Evolutionary conservation across 169 alveolate species (phyloP), one percentile per base, ranked within the genome.

Genomic region (Cryptosporidium xiaoi): DNA sequence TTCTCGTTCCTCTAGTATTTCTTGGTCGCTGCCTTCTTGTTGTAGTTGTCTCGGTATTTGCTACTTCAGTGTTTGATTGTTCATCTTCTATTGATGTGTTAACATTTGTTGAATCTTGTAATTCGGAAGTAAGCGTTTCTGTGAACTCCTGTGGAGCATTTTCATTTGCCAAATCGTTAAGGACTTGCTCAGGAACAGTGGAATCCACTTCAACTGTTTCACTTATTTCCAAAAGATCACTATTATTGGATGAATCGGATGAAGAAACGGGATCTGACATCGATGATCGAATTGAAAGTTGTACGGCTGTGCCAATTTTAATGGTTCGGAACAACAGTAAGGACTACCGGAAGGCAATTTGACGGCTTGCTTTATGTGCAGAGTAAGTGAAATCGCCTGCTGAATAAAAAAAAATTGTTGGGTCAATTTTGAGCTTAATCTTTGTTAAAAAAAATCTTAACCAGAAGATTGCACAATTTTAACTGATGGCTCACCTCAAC

Each of bases 291-390:
- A 18, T 27, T 64, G 27, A 40, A 27, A 5, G 34, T 50, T 1
- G 65, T 67, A 50, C 33, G 82, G 53, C 44, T 24, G 64, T 27
- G 64, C 29, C n/a, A 8, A 69, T 50, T 15, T 51, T 69, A 66
- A 13, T 31, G 27, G 56, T 56, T 33, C 83, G 83, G 83, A 69
- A 69, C 36, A 18, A 24, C 51, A 51, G 46, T 53, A 10, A 69
- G 56, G 56, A 55, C 67, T 69, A 56, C 83, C 83, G 83, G 83
- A 69, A 69, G n/a, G 34, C 29, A 50, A 55, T 69, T 69, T 51
- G 48, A 53, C 36, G 16, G 83, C 31, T 33, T 51, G 83, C 8
- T 69, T 64, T 15, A 53, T 51, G 31, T 68, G 18, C 83, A 66
- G 83, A 69, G n/a, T 69, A 7, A 67, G 65, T 40, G 48, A 40